Base-by-base conservation (phyloP, 2,329 filamentous ascomycete genomes). In the Xylariaceae sp. region DNA sequence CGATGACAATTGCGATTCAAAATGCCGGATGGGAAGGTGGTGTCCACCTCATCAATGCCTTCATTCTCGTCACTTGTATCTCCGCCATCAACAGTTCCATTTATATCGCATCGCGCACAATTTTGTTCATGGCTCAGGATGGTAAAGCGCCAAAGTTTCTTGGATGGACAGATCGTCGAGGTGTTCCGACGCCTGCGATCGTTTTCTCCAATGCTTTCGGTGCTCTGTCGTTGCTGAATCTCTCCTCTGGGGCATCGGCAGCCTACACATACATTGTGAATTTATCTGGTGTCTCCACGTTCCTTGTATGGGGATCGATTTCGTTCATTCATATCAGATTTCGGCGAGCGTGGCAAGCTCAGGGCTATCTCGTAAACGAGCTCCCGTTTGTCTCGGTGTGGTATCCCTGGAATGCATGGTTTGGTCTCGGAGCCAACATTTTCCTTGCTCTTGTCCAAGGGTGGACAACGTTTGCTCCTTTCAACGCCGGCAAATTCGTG, bases 31-130 rank as follows among this genome's bases (percentile, higher is more conserved):
- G 86, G 81, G 69, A 86, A 49, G 82, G 81, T 22, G 88, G 86
- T 49, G 86, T 88, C 1, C 83, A 92, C 64, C 78, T 92, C 1
- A 87, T 92, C 72, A 92, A 92, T 59, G 86, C 84, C 38, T 86
- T 90, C 63, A 89, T 90, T 61, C 78, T 92, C 46, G 73, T 89
- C 9, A 89, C 88, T 12, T 88, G 88, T 50, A 74, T 90, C 36
- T 85, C 80, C 0, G 86, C 87, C 16, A 81, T 87, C 60, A 92
- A 92, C 70, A 84, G 82, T 47, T 88, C 85, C 9, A 87, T 92
- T 55, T 92, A 91, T 67, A 89, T 92, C 59, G 84, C 83, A 42
- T 88, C 86, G 3, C 81, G 89, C 18, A 91, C 88, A 0, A 71
- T 93, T 1, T 72, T 91, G 0, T 90, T 84, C 72, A 88, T 92